Base-by-base conservation (phyloP, 352 stramenopile genomes). In the Phytophthora constricta region DNA sequence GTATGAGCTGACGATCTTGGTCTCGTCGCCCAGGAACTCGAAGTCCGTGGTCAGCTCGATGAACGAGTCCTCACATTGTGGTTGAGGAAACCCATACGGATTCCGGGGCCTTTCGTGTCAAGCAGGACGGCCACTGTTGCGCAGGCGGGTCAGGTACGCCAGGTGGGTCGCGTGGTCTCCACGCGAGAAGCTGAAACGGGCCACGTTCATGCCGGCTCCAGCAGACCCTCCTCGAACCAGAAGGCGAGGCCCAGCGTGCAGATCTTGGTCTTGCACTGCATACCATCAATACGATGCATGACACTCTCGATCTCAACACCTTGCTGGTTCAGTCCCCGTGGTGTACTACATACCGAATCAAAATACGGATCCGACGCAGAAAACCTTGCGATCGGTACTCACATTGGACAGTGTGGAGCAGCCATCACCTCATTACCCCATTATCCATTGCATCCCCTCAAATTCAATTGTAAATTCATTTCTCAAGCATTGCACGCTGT, bases 101-200 rank as follows among this genome's bases (percentile, higher is more conserved):
- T 98, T 76, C 99, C 96, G 1, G 96, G 97, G 50, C 96, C 96
- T 59, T 98, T 97, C 19, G 96, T 99, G 83, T 99, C 98, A 60
- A 99, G 80, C 67, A 99, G 89, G n/a, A 98, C 84, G 13, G 96
- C 97, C 28, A 68, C 74, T 83, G 19, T 64, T 74, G 23, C 84
- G 86, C 25, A 93, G 76, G 58, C 80, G 79, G 54, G 57, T 80
- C 46, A 93, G 72, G 25, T 73, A 87, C 52, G 88, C 76, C 52
- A 72, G 66, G 67, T 91, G 83, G 45, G 59, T 93, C 60, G 98
- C 94, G 62, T 96, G 93, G 51, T 98, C 98, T 33, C 97, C 97
- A 79, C 99, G 97, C 39, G 93, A 99, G 77, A 99, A 99, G 80
- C 99, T 99, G 58, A 99, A 86, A 37, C 97, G 87, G 76, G 98